Evolutionary conservation across 495 filamentous ascomycete species (phyloP).

Genomic region (Durotheca rogersii): DNA sequence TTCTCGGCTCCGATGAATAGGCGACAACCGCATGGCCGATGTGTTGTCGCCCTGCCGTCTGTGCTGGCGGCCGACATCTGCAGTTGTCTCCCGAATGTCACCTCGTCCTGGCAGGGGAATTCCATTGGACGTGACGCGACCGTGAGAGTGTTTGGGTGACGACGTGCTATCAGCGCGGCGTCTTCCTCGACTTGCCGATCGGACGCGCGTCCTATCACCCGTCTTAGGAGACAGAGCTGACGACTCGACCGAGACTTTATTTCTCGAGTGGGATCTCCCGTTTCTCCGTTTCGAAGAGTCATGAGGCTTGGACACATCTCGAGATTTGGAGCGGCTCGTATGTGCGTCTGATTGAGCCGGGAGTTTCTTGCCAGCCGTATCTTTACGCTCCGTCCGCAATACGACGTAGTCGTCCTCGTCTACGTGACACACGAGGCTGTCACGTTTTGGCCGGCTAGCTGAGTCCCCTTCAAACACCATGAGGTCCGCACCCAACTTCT

Average conservation of each 20-base stretch:
- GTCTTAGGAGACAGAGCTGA: background rate
- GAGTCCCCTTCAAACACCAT: conserved; percentile 24
- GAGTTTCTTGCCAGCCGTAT: conserved; percentile 4
- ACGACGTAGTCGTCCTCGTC: conserved; percentile 26
- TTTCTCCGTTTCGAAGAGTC: conserved; percentile 1
- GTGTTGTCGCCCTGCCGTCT: conserved; percentile 2
- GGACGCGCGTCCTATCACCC: background rate
- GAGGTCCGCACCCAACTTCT: conserved; percentile 26
- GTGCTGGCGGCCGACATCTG: conserved; percentile 2
- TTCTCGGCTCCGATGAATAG: conserved; percentile 5
- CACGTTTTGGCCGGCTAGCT: conserved; percentile 16
- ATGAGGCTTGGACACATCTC: conserved; percentile 4
- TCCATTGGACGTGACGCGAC: conserved; percentile 3
- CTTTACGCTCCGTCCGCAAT: conserved; percentile 11
- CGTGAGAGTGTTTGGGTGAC: background rate
- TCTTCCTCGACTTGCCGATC: conserved; percentile 19
- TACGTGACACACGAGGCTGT: conserved; percentile 25
- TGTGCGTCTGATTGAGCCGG: conserved; percentile 4
- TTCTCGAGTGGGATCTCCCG: conserved; percentile 18
- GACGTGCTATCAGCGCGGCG: conserved; percentile 9
- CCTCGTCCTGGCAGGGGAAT: background rate
- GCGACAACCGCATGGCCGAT: background rate
- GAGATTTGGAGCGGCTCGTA: conserved; percentile 2
- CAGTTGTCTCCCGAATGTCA: background rate
- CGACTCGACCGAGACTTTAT: conserved; percentile 4